Evolutionary conservation across 306 rosid genomes (phyloP).

Genomic region (Dicorynia guianensis): DNA sequence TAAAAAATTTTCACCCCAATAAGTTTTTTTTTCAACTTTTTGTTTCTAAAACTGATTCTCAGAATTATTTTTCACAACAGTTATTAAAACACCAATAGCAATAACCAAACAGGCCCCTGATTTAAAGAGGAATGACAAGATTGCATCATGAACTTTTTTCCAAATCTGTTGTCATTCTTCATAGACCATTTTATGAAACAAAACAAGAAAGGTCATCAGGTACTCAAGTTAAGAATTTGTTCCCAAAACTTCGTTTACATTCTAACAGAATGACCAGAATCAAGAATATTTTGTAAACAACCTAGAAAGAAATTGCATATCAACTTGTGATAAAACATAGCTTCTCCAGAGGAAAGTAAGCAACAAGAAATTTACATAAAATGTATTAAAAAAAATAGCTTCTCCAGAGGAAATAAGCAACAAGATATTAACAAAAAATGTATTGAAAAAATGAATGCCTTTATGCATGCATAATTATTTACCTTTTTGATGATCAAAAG

Average conservation of each 20-base stretch:
- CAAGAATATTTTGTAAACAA: constrained; percentile 25
- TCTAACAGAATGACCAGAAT: neutral
- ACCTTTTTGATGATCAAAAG: constrained; percentile 88
- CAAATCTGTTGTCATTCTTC: constrained; percentile 6
- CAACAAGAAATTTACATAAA: constrained; percentile 1
- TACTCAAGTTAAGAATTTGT: neutral
- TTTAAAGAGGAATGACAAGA: neutral
- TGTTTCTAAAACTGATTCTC: too few species aligned
- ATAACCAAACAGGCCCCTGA: too few species aligned
- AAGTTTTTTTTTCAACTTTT: too few species aligned
- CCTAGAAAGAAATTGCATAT: neutral
- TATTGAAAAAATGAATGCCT: constrained; percentile 18
- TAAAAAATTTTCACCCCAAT: too few species aligned
- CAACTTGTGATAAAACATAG: constrained; percentile 9
- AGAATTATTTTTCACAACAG: too few species aligned
- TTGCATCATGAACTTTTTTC: neutral
- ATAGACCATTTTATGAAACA: neutral
- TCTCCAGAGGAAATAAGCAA: constrained; percentile 24
- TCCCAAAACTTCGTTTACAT: neutral
- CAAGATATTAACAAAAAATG: neutral
- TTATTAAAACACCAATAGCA: too few species aligned
- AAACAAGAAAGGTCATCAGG: neutral
- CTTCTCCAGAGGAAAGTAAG: constrained; percentile 19
- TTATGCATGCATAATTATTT: constrained; percentile 17
- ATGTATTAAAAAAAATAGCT: neutral